Percentiles rank a stretch among this genome's conserved stretches.
Evolutionary conservation across 768 basidiomycete genomes (phyloP).

Genomic region (Lentinula raphanica): DNA sequence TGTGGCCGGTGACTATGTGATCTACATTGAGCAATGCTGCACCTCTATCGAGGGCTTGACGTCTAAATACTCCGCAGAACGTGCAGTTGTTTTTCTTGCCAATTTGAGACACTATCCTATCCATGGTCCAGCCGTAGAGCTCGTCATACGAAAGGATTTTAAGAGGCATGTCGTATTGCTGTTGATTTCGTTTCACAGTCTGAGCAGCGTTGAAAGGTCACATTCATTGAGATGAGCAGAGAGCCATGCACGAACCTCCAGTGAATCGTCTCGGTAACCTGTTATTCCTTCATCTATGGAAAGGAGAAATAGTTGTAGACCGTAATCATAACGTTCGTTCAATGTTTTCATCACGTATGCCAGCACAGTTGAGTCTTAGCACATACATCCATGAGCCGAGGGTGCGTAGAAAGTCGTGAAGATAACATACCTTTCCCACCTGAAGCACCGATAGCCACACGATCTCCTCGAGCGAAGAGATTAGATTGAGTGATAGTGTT

Average conservation of each 20-base stretch:
- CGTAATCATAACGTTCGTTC: slow-evolving; percentile 92
- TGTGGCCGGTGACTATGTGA: slow-evolving; percentile 98
- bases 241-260: slow-evolving; percentile 60
- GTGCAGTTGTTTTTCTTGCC: slow-evolving; percentile 99
- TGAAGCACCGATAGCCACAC: slow-evolving; percentile 95
- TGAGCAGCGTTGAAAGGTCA: slow-evolving; percentile 24
- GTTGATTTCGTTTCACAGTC: slow-evolving; percentile 97
- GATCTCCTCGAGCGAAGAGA: slow-evolving; percentile 85
- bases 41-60: slow-evolving; percentile 94
- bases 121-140: slow-evolving; percentile 99
- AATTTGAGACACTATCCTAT: slow-evolving; percentile 88
- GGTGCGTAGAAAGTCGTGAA: not conserved
- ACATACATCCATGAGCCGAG: not conserved
- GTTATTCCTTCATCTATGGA: slow-evolving; percentile 99
- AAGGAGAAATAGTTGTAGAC: slow-evolving; percentile 83
- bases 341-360: slow-evolving; percentile 95
- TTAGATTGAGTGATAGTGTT: slow-evolving; percentile 82
- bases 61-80: slow-evolving; percentile 95
- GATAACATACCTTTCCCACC: slow-evolving; percentile 88
- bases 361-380: slow-evolving; percentile 90
- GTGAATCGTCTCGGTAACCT: slow-evolving; percentile 94
- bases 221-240: not conserved
- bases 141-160: slow-evolving; percentile 96
- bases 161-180: slow-evolving; percentile 91
- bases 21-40: slow-evolving; percentile 85